A percentile compares a stretch with the other conserved stretches of the same genome.
phyloP scores from a whole-genome alignment of 257 asterid genomes.

The Parsonsia alboflavescens region DNA sequence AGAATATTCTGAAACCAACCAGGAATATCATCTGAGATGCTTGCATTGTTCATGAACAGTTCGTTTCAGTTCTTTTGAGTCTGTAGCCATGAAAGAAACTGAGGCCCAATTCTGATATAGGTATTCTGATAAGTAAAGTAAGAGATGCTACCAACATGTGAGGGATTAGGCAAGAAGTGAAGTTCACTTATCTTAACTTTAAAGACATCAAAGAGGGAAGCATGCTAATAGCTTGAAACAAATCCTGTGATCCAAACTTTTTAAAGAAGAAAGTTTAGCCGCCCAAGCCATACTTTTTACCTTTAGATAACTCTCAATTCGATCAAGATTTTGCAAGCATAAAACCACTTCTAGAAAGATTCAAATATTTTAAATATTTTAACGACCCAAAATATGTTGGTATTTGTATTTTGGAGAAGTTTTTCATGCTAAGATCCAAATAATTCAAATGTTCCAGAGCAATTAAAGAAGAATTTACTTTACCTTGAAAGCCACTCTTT shows the following conservation, averaged over 20 bases:
- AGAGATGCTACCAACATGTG: conserved; percentile 16
- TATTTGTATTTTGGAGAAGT: conserved; percentile 5
- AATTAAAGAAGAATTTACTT: conserved; percentile 16
- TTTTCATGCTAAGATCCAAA: conserved; percentile 25
- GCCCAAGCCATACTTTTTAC: conserved; percentile 20
- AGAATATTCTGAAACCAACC: neutral
- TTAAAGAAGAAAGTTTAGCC: conserved; percentile 15
- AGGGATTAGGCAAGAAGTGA: neutral
- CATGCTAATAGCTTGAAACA: conserved; percentile 16
- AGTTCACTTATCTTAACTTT: neutral
- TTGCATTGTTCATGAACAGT: conserved; percentile 5
- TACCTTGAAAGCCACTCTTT: conserved; percentile 13
- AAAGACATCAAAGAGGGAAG: conserved; percentile 1
- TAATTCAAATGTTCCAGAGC: conserved; percentile 17
- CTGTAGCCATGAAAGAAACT: conserved; percentile 19
- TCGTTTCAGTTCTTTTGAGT: conserved; percentile 2
- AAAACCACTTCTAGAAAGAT: conserved; percentile 19
- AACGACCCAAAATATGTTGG: conserved; percentile 15
- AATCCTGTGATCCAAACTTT: conserved; percentile 7
- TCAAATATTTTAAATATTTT: conserved; percentile 12
- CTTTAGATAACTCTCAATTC: too few relatives aligned
- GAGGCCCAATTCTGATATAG: conserved; percentile 18
- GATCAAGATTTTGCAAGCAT: conserved; percentile 16
- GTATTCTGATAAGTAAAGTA: conserved; percentile 3
- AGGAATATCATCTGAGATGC: conserved; percentile 12